phyloP scores from a whole-genome alignment of 202 grass and related monocot genomes.

The Cymbopogon flexuosus region DNA sequence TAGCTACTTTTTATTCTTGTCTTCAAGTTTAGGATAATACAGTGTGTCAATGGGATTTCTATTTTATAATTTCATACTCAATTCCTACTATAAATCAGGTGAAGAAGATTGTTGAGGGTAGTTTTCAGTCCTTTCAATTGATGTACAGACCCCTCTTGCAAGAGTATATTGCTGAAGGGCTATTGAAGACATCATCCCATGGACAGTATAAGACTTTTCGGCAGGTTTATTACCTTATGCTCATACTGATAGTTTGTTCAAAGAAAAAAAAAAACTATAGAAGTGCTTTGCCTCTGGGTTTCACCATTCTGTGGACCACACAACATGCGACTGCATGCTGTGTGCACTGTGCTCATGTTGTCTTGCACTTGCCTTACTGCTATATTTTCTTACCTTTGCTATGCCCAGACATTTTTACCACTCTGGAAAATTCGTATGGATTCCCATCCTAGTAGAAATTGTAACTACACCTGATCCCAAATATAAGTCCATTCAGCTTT shows the following conservation, averaged over 20 bases:
- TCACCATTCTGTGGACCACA: too few species aligned
- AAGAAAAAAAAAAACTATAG: not conserved
- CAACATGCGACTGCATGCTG: too few species aligned
- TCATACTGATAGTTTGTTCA: not conserved
- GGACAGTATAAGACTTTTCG: conserved; percentile 48
- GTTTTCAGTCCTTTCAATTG: conserved; percentile 68
- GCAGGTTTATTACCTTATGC: conserved; percentile 45
- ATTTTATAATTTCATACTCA: not conserved
- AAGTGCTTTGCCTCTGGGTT: not conserved
- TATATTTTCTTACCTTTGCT: not conserved
- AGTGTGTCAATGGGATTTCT: not conserved
- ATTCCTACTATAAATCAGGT: conserved; percentile 53
- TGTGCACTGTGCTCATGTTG: too few species aligned
- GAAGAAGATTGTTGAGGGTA: conserved; percentile 82
- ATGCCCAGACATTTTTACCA: not conserved
- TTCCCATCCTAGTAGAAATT: not conserved
- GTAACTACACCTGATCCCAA: not conserved
- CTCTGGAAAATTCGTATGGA: not conserved
- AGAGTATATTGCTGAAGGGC: conserved; percentile 56
- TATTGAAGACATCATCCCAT: conserved; percentile 48
- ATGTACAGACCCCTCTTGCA: conserved; percentile 71
- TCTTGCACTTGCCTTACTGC: not conserved
- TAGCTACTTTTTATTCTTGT: not conserved
- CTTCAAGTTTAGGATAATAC: not conserved
- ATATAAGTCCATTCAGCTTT: not conserved